Evolutionary conservation across 2,329 filamentous ascomycete species (phyloP), one percentile per base, ranked within the genome.

Genomic region (Colletotrichum lentis): DNA sequence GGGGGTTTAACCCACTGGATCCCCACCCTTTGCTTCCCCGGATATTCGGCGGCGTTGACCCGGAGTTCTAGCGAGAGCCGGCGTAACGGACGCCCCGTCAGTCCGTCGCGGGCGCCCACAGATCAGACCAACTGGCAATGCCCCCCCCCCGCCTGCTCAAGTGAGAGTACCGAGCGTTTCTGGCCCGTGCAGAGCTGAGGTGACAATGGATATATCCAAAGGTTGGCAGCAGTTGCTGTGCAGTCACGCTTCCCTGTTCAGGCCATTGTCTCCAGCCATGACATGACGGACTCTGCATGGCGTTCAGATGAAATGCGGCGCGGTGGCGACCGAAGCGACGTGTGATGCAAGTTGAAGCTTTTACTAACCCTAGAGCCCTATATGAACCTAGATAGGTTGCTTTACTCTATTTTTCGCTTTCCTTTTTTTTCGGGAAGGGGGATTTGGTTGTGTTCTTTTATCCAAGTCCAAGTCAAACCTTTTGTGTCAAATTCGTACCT

Each of bases 61-160:
- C 66, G 62, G 62, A 69, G 66, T 69, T 69, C 62, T 44, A 69
- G 66, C 66, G 66, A 58, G n/a, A 47, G 22, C 56, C 44, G 37
- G 66, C 55, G 44, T 44, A 46, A 60, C 44, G 24, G 44, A 37
- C 7, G 35, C 35, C 60, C 60, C 22, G 60, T 7, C 10, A n/a
- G 18, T n/a, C 56, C 55, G 55, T 55, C 56, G 43, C 43, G 59
- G 22, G 14, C 46, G 11, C 16, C 7, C 20, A 20, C 12, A 5
- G 16, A 43, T n/a, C n/a, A n/a, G n/a, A n/a, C n/a, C n/a, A n/a
- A n/a, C n/a, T n/a, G n/a, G n/a, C n/a, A n/a, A n/a, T n/a, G n/a
- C n/a, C n/a, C n/a, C n/a, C n/a, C n/a, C n/a, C n/a, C n/a, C n/a
- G n/a, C n/a, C n/a, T n/a, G n/a, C n/a, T n/a, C n/a, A n/a, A n/a